Base-by-base conservation (phyloP, 805 yeast species). In the Yarrowia yakushimensis region DNA sequence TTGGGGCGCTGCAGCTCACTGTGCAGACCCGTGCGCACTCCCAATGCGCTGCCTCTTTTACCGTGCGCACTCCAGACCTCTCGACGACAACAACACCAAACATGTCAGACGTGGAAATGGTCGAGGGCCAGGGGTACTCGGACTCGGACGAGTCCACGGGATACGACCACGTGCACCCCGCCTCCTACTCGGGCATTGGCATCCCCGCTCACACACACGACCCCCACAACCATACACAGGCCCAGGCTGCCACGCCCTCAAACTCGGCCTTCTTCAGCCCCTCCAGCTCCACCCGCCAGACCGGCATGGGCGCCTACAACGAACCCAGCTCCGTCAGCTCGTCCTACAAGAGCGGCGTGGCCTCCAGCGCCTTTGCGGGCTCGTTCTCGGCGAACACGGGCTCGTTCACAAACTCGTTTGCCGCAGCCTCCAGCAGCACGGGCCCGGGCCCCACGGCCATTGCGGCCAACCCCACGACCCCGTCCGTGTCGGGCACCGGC, bases 201-300 rank as follows among this genome's bases (percentile, higher is more conserved):
- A 50, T 50, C 13, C 59, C 59, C 22, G 7, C 30, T 12, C 10
- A 20, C 25, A 4, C 39, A 3, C 28, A 13, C 6, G 13, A 15
- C 11, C 17, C 39, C 1, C 28, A 13, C 6, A 8, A 15, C 11
- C 17, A 25, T 15, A 9, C 22, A 9, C 28, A 23, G 18, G 20
- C 20, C 46, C 46, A 41, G 18, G 30, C 20, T 3, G 52, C 52
- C 27, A 37, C 48, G 9, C 36, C 48, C 17, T 39, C 48, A 22
- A 39, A 55, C 22, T 30, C 71, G 25, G 60, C 70, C 22, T 68
- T 64, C 41, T 69, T 70, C 64, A 67, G 70, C 36, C 67, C 71
- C 20, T 64, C 71, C 23, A 64, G 72, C 7, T 55, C 67, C 12
- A 68, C 73, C n/a, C 63, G 66, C 30, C 65, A 66, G 59, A 66